These are phyloP conservation scores for Lepiota brunneoincarnata DNA, from an alignment of 768 basidiomycete genomes.

Conservation along the genomic window DNA sequence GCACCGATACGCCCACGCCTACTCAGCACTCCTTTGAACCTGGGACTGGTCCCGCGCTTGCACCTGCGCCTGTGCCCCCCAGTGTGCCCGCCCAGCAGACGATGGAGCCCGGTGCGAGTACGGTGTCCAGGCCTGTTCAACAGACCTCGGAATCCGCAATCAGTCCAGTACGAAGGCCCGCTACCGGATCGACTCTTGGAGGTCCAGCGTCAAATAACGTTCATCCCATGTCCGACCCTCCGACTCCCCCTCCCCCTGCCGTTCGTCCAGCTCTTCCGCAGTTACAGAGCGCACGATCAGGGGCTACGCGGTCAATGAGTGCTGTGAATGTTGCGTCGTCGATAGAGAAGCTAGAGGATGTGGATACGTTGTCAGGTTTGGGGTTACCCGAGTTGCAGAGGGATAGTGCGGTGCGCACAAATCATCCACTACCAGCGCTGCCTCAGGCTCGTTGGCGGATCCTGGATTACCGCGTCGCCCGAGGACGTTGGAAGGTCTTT, in stretches of 20 bases:
- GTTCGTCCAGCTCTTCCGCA: not conserved
- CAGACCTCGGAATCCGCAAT: not conserved
- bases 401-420: constrained; percentile 5
- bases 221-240: not conserved
- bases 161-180: not conserved
- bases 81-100: no score
- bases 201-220: not conserved
- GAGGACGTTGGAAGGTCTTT: constrained; percentile 17
- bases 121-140: not conserved
- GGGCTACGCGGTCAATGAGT: not conserved
- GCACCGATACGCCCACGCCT: not conserved
- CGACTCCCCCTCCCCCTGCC: not conserved
- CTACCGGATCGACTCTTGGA: not conserved
- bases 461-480: constrained; percentile 1
- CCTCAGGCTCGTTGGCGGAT: constrained; percentile 10
- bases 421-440: constrained; percentile 10
- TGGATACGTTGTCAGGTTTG: constrained; percentile 9
- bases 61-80: not conserved
- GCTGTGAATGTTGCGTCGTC: not conserved
- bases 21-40: not conserved
- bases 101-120: no score
- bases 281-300: not conserved
- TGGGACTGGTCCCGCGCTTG: not conserved
- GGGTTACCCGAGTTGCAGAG: constrained; percentile 7
- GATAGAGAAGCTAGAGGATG: constrained; percentile 8